Base-by-base conservation (phyloP, 805 yeast genomes). In the Pichia manshurica region DNA sequence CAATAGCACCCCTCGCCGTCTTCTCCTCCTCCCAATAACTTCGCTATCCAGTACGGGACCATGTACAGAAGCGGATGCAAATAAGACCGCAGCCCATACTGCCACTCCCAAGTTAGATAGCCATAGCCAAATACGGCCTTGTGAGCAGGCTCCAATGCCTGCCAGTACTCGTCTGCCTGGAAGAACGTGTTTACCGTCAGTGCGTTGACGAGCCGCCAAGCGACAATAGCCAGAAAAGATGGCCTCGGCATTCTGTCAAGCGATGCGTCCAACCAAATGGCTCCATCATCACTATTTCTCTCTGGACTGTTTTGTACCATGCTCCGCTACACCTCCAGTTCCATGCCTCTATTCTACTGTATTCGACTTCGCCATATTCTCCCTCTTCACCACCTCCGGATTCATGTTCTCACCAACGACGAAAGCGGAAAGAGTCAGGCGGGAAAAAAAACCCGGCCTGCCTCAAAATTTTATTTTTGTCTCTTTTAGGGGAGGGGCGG, bases 151-250 rank as follows among this genome's bases (percentile, higher is more conserved):
- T 93, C 99, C 44, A 93, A 67, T 0, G 90, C 73, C 65, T 93
- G 99, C 81, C 83, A 93, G 66, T 74, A 93, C 65, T 93, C 99
- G 64, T 93, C 99, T 0, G 99, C 91, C 63, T 93, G 99, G 67
- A 93, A 93, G 61, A 80, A 93, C 0, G 98, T 88, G 47, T 61
- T 61, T 5, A 79, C 76, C 1, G 81, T 62, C 21, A 85, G 59
- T 0, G 95, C 78, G 63, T 89, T 88, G 56, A 77, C 29, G 9
- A 82, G 52, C 35, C 96, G 65, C n/a, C 75, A 53, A 0, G 69
- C 43, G 2, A 78, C 47, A 5, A 78, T 41, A 12, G 34, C 7
- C 28, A 38, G 28, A 36, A 49, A 46, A 10, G 39, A 4, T 2
- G 37, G 35, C 13, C 4, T 31, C 1, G 44, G 40, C 1, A 31